phyloP scores from a whole-genome alignment of 495 filamentous ascomycete species.

The Chaetomium cochliodes region DNA sequence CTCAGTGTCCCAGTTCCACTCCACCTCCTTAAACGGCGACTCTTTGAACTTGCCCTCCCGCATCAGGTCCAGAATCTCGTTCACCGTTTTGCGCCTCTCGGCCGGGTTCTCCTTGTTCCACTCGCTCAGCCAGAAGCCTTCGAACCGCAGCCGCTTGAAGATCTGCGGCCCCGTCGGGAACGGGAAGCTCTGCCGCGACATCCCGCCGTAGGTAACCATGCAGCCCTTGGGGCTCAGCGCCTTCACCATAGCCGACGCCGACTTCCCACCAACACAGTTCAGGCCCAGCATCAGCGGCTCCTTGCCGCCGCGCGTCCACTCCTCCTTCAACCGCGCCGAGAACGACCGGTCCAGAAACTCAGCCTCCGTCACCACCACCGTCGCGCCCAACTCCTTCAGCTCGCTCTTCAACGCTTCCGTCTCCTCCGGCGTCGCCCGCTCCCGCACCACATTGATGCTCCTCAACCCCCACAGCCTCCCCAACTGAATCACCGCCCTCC shows the following conservation, averaged over 20 bases:
- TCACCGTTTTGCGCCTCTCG: slow-evolving; percentile 74
- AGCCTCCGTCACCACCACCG: slow-evolving; percentile 76
- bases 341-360: slow-evolving; percentile 65
- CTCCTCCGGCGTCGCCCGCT: slow-evolving; percentile 58
- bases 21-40: slow-evolving; percentile 71
- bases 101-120: slow-evolving; percentile 78
- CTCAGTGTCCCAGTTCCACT: slow-evolving; percentile 79
- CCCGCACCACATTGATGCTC: slow-evolving; percentile 80
- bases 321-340: slow-evolving; percentile 58
- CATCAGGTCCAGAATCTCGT: slow-evolving; percentile 74
- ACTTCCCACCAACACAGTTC: slow-evolving; percentile 94
- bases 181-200: slow-evolving; percentile 79
- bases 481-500: slow-evolving; percentile 83
- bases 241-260: slow-evolving; percentile 69
- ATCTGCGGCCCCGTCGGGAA: slow-evolving; percentile 79
- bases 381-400: slow-evolving; percentile 68
- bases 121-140: slow-evolving; percentile 90
- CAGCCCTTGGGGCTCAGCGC: slow-evolving; percentile 62
- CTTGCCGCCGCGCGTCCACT: slow-evolving; percentile 63
- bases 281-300: slow-evolving; percentile 72
- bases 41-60: slow-evolving; percentile 76
- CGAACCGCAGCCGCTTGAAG: slow-evolving; percentile 82
- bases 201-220: slow-evolving; percentile 93
- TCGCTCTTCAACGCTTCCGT: slow-evolving; percentile 69
- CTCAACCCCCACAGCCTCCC: slow-evolving; percentile 79